phyloP scores from a whole-genome alignment of 2,329 filamentous ascomycete genomes.

The Ceratocystis colombiana region DNA sequence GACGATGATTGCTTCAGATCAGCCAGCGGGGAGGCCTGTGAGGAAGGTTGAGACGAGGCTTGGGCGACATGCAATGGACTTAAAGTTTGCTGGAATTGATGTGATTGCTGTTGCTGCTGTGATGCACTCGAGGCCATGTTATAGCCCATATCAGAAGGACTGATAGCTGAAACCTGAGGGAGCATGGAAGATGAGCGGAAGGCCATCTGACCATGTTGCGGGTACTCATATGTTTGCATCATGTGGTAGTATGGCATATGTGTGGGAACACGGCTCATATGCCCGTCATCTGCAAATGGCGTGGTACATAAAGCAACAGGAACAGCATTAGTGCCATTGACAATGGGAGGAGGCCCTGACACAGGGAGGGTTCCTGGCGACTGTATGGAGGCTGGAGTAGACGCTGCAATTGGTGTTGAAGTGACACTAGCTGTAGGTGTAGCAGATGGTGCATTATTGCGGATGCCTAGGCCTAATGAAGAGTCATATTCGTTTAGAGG shows the following conservation, averaged over 20 bases:
- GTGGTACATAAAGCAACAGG: slow-evolving; percentile 5
- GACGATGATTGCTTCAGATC: neutral
- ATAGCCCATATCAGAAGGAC: neutral
- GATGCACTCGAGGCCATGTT: slow-evolving; percentile 3
- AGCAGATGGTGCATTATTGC: neutral
- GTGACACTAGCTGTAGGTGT: slow-evolving; percentile 13
- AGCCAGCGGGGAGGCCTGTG: neutral
- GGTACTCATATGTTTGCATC: slow-evolving; percentile 17
- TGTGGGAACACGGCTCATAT: neutral
- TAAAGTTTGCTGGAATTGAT: slow-evolving; percentile 8
- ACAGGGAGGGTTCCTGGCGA: slow-evolving; percentile 9
- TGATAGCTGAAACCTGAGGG: slow-evolving; percentile 10
- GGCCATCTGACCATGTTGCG: slow-evolving; percentile 10
- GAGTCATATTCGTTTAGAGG: slow-evolving; percentile 13
- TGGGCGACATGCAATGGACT: slow-evolving; percentile 10
- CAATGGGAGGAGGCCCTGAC: slow-evolving; percentile 22
- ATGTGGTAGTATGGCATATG: slow-evolving; percentile 16
- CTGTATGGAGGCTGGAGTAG: slow-evolving; percentile 1
- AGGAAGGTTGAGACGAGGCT: neutral
- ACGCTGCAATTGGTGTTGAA: slow-evolving; percentile 18
- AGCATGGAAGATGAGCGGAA: slow-evolving; percentile 14
- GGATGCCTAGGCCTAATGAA: slow-evolving; percentile 16
- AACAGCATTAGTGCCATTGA: slow-evolving; percentile 21
- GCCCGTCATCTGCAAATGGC: neutral
- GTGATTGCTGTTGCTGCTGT: slow-evolving; percentile 17